Percentiles rank a stretch among this genome's conserved stretches.
Evolutionary conservation across 441 rosid genomes (phyloP).

Genomic region (Gossypium gossypioides): DNA sequence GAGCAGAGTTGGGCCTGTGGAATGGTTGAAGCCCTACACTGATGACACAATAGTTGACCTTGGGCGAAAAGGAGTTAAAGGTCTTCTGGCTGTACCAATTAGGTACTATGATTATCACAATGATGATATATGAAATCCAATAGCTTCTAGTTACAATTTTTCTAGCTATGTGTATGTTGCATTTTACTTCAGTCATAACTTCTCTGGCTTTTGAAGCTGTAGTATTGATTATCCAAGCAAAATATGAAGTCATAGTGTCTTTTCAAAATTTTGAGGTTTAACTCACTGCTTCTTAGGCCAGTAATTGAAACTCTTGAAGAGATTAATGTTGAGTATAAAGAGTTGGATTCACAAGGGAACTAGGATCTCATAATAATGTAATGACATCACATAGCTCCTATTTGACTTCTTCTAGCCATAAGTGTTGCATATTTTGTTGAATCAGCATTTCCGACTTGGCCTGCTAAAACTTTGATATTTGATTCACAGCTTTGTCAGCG

Average conservation of each 20-base stretch:
- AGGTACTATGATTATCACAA: slow-evolving; percentile 35
- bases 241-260: neutral
- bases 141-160: neutral
- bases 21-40: slow-evolving; percentile 93
- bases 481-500: slow-evolving; percentile 77
- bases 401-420: neutral
- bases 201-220: neutral
- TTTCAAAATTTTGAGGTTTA: slow-evolving; percentile 10
- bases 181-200: slow-evolving; percentile 7
- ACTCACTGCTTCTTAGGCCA: slow-evolving; percentile 64
- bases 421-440: slow-evolving; percentile 6
- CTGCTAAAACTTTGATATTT: neutral
- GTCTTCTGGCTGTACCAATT: slow-evolving; percentile 84
- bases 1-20: slow-evolving; percentile 99
- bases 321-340: slow-evolving; percentile 77
- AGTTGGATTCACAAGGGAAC: slow-evolving; percentile 69
- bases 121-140: neutral
- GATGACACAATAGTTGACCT: slow-evolving; percentile 88
- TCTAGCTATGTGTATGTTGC: neutral
- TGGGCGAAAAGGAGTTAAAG: slow-evolving; percentile 73
- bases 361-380: slow-evolving; percentile 60
- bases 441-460: neutral
- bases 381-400: neutral
- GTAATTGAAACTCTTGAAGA: slow-evolving; percentile 88
- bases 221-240: neutral